Base-by-base conservation (phyloP, 2,329 filamentous ascomycete genomes). In the Coniochaeta prunicola region DNA sequence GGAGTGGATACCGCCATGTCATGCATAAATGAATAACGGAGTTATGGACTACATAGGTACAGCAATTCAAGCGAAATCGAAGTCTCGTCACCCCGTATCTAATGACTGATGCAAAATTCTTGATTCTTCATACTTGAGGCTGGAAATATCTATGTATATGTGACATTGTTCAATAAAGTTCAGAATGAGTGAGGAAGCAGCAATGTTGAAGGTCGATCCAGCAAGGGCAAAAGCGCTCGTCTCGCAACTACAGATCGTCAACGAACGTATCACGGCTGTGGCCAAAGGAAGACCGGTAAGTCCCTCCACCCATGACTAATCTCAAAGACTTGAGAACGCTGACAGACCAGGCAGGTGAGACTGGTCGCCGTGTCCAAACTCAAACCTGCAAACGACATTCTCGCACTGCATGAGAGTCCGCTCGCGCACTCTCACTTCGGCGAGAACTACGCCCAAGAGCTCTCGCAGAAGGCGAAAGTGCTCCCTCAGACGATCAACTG, bases 281-380 rank as follows among this genome's bases (percentile, higher is more conserved):
- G 78, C 81, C 21, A 75, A 76, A 21, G 80, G 80, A 59, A 77
- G 81, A 62, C 76, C 80, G 66, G 84, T 86, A 74, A 71, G 81
- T 73, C 36, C 17, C 17, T 38, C 36, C 19, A 13, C 5, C 33
- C 36, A 38, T 38, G 17, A 4, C 31, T 12, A 12, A 33, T n/a
- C n/a, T n/a, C n/a, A n/a, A n/a, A n/a, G n/a, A 33, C 31, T 33
- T n/a, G 4, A 15, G 19, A 19, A 26, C 17, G 8, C 15, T 40
- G 15, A 67, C 59, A 62, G 60, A 67, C 69, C 42, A 68, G 60
- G 55, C 65, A 91, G 87, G 83, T 93, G 63, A 88, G 94, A 53
- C 82, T 99, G 40, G 92, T 99, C 45, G 93, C 94, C 30, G 94
- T 99, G 56, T 97, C 92, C 42, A 99, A 99, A 75, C 81, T 97